Evolutionary conservation across 768 basidiomycete species (phyloP), one percentile per base, ranked within the genome.

Genomic region (Pisolithus microcarpus): DNA sequence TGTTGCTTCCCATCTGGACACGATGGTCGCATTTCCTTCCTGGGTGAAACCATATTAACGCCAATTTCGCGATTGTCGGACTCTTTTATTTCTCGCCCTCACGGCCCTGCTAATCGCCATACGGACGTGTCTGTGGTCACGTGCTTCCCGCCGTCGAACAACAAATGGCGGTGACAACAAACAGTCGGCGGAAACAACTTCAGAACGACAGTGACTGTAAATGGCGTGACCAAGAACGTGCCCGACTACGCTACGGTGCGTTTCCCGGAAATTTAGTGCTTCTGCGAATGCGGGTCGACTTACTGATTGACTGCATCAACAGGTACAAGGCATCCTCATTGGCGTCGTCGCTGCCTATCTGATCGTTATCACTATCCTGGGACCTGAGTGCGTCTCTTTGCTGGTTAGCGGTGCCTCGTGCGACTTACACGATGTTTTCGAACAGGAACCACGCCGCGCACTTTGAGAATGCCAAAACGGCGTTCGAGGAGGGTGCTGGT

Each of bases 381-480:
- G 92, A 2, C 85, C 87, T 1, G 84, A 85, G 84, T 84, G 56
- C 52, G 85, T 77, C 50, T 21, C 1, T 38, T 4, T 19, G 3
- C 44, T 31, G 16, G 19, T 45, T 19, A 13, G 18, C 8, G 19
- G 7, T 34, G 31, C 24, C 18, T 4, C 21, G 49, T 15, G n/a
- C n/a, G 23, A 46, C 36, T 24, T 19, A 21, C 21, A 16, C 23
- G 24, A 40, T 19, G 10, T 19, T 18, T n/a, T 19, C 24, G 9
- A 21, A n/a, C 51, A 84, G 82, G 63, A 82, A 86, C 53, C 86
- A 87, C 57, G 80, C 83, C 8, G 73, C 80, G 10, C 88, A 87
- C 68, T 97, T 95, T 61, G 93, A 97, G 72, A 77, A 85, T 52
- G 77, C 82, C 60, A 85, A 84, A 65, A 66, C 82, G 2, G 91